Evolutionary conservation across 176 grass and related monocot species (phyloP), one percentile per base, ranked within the genome.

Genomic region (Raddia guianensis): DNA sequence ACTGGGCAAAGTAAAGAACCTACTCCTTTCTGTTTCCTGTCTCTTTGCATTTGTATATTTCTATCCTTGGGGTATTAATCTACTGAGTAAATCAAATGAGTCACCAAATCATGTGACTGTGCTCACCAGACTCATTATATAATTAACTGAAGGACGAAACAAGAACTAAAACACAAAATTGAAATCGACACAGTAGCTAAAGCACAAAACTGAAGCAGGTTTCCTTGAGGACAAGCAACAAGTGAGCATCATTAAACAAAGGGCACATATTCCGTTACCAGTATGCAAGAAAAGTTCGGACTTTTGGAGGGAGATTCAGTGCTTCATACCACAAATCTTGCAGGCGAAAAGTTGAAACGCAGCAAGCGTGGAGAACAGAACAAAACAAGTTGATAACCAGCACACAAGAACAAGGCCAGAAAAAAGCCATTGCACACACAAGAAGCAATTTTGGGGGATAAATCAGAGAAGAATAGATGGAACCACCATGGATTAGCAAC

Each of bases 1-100:
- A 68, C 72, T 61, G 66, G 73, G 67, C 67, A 74, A 86, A 86
- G 87, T 32, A 86, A 90, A 86, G 83, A 82, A 86, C 59, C 78
- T 89, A 60, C 82, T 20, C 62, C 64, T 43, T 77, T 56, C 73
- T 53, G 60, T 59, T 51, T 66, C 46, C 59, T 73, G 58, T 67
- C 72, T 50, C 77, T 77, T 63, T 75, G 56, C 77, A 74, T 47
- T 59, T 27, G 15, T 43, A 57, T 49, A 6, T 49, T 18, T 68
- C 69, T 63, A 45, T 63, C n/a, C 73, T 63, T 49, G 70, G 63
- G 64, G 13, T 42, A 76, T 49, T 85, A 63, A 18, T 76, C 50
- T 80, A 89, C 76, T 56, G 8, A 53, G 75, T 5, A 70, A 65
- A 76, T 50, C 11, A 32, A 71, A 65, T 49, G 27, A 3, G 12